Percentiles rank a stretch among this genome's conserved stretches.
These are phyloP conservation scores for Prunus mongolica DNA, from an alignment of 306 rosid species.

Conservation along the genomic window DNA sequence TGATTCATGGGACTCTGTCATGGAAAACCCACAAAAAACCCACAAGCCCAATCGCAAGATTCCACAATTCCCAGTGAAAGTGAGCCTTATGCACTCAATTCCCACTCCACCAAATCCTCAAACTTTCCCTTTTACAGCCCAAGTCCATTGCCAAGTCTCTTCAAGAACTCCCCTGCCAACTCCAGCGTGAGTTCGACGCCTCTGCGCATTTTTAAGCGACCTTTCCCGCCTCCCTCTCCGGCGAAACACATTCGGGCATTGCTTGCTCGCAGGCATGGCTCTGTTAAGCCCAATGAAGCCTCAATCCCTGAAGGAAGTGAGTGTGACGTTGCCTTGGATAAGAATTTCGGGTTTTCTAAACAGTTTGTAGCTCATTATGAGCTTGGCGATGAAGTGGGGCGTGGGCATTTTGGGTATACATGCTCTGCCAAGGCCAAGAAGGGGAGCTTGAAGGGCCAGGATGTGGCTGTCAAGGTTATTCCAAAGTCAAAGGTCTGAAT, in stretches of 20 bases:
- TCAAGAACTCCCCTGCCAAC: slow-evolving; percentile 76
- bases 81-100: slow-evolving; percentile 3
- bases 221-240: slow-evolving; percentile 94
- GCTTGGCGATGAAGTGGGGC: slow-evolving; percentile 85
- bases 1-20: slow-evolving; percentile 45
- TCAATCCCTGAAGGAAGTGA: slow-evolving; percentile 84
- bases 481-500: slow-evolving; percentile 77
- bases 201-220: slow-evolving; percentile 57
- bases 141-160: slow-evolving; percentile 72
- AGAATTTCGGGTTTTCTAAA: slow-evolving; percentile 67
- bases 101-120: slow-evolving; percentile 32
- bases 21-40: slow-evolving; percentile 38
- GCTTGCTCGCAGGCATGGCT: slow-evolving; percentile 72
- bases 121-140: slow-evolving; percentile 86
- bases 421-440: slow-evolving; percentile 72
- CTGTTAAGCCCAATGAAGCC: slow-evolving; percentile 80
- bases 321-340: slow-evolving; percentile 74
- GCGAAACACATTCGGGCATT: slow-evolving; percentile 85
- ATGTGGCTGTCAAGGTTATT: slow-evolving; percentile 89
- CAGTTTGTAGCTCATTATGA: slow-evolving; percentile 53
- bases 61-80: slow-evolving; percentile 12
- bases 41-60: slow-evolving; percentile 13
- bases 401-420: slow-evolving; percentile 95
- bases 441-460: slow-evolving; percentile 70
- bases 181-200: slow-evolving; percentile 72